Conservation (phyloP, 495 filamentous ascomycete genomes). For the Hamigera avellanea region DNA sequence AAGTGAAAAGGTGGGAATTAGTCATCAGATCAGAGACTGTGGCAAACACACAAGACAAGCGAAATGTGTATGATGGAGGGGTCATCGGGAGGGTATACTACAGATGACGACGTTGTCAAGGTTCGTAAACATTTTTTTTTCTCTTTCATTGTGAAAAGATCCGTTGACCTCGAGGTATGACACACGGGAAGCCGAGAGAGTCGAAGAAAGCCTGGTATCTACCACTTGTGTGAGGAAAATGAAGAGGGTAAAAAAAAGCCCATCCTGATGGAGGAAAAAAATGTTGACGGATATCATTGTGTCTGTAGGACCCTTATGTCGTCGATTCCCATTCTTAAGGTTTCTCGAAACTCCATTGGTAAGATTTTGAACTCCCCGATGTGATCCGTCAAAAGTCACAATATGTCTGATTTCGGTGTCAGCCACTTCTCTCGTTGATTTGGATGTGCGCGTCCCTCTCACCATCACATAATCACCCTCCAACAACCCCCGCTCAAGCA, state of each 20-base stretch:
- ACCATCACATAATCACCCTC: slow-evolving; percentile 22
- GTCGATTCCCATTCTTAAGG: background rate
- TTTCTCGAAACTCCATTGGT: background rate
- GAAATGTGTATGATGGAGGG: too few species aligned
- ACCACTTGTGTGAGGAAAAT: background rate
- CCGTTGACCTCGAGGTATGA: too few species aligned
- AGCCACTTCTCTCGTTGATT: background rate
- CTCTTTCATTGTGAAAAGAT: too few species aligned
- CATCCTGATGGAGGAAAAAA: too few species aligned
- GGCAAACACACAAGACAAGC: too few species aligned
- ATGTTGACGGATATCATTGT: too few species aligned
- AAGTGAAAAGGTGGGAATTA: too few species aligned
- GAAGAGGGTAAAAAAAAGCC: too few species aligned
- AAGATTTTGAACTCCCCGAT: background rate
- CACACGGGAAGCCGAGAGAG: too few species aligned
- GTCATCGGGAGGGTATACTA: background rate
- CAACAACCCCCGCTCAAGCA: slow-evolving; percentile 14
- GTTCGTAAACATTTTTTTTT: too few species aligned
- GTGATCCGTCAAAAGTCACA: background rate
- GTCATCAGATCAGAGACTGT: too few species aligned
- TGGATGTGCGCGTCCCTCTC: slow-evolving; percentile 1
- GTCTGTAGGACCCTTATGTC: background rate
- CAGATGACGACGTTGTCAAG: background rate
- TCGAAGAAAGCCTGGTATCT: too few species aligned
- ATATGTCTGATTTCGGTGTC: background rate